These are phyloP conservation scores for Acacia melanoxylon DNA, from an alignment of 306 rosid species.

Conservation along the genomic window DNA sequence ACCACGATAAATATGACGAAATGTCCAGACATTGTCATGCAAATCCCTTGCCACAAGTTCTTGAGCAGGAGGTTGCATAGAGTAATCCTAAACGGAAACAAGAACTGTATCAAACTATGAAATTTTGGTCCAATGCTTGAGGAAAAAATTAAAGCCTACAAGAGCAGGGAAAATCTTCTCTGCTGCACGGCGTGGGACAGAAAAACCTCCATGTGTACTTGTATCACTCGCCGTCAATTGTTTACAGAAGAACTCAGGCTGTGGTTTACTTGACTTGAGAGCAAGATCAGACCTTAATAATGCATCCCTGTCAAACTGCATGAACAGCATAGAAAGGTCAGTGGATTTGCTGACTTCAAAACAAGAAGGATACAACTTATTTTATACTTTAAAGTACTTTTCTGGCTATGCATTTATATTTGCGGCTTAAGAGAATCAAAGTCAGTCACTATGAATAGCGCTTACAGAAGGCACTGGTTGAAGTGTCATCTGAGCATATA, in stretches of 20 bases:
- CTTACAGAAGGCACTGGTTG: slow-evolving; percentile 84
- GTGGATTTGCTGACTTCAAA: background rate
- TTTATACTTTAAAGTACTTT: background rate
- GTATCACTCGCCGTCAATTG: slow-evolving; percentile 96
- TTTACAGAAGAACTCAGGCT: slow-evolving; percentile 91
- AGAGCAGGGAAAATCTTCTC: slow-evolving; percentile 96
- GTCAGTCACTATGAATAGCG: slow-evolving; percentile 8
- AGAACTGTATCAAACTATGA: slow-evolving; percentile 26
- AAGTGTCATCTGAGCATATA: slow-evolving; percentile 94
- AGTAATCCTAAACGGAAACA: slow-evolving; percentile 59
- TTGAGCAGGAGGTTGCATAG: slow-evolving; percentile 98
- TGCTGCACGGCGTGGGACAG: slow-evolving; percentile 97
- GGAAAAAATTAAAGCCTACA: slow-evolving; percentile 41
- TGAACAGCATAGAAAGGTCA: background rate
- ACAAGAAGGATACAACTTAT: background rate
- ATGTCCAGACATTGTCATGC: slow-evolving; percentile 84
- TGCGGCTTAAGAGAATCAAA: background rate
- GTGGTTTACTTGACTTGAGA: slow-evolving; percentile 79
- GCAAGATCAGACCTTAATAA: slow-evolving; percentile 84
- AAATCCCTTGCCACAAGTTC: slow-evolving; percentile 87
- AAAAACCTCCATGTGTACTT: slow-evolving; percentile 98
- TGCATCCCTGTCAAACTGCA: slow-evolving; percentile 86
- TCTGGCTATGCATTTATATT: background rate
- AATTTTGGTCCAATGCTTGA: slow-evolving; percentile 3
- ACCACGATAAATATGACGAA: slow-evolving; percentile 98